Evolutionary conservation across 73 alveolate species (phyloP), one percentile per base, ranked within the genome.

Genomic region (Urostyla sp.): DNA sequence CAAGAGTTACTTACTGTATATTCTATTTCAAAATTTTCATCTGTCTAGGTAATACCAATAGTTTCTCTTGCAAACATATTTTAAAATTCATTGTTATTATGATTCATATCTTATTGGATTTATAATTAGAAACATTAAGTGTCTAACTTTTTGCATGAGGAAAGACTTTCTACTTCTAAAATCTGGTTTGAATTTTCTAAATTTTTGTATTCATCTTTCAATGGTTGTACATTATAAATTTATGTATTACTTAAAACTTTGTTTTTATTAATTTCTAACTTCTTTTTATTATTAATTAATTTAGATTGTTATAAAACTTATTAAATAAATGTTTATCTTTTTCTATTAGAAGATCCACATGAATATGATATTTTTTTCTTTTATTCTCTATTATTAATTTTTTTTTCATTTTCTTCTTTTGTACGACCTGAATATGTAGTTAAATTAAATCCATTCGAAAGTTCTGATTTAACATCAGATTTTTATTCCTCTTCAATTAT

Each of bases 1-100:
- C 79, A 63, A 40, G 61, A 43, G 31, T 63, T 63, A 31, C 79
- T 63, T 8, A 63, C 44, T 2, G 79, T 63, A 43, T 63, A 63
- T 43, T 63, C 79, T 16, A 63, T 23, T 31, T 63, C 79, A n/a
- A 63, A 63, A 26, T 63, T 63, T 4, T 63, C 79, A 28, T 63
- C 79, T 18, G 79, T 63, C 44, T 63, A 60, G 44, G 79, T 63
- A 15, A 63, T 43, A 5, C 61, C 6, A 5, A 8, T 18, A 50
- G 36, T 50, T 18, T 50, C 23, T 50, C 23, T 50, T 18, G 61
- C 10, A 18, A 50, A 5, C 11, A 16, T 50, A 5, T 50, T 50
- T 40, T 40, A 46, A 16, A 27, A 23, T 21, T 55, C 72, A 5
- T 26, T 20, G 21, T 55, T 46, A 11, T 27, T 28, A 11, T 13